These are phyloP conservation scores for Mycena kentingensis DNA, from an alignment of 768 basidiomycete species.

Conservation along the genomic window DNA sequence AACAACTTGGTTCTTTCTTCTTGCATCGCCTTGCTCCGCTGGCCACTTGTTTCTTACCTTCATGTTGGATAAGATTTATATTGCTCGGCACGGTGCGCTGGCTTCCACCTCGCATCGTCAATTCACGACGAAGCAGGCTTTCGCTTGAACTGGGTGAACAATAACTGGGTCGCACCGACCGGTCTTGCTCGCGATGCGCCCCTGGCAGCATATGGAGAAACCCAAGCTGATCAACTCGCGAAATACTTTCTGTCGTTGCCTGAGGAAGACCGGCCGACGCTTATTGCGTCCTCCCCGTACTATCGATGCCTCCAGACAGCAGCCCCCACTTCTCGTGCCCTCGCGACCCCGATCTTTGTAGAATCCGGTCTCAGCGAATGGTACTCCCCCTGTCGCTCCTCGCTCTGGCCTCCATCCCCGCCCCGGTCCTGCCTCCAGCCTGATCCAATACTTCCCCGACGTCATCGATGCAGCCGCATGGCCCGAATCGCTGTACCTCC, in stretches of 20 bases:
- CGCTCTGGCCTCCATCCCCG: slow-evolving; percentile 77
- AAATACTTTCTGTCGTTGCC: slow-evolving; percentile 65
- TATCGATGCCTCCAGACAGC: slow-evolving; percentile 90
- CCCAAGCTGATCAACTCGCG: slow-evolving; percentile 75
- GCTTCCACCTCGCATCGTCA: slow-evolving; percentile 5
- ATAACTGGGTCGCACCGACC: slow-evolving; percentile 53
- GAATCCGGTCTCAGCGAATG: slow-evolving; percentile 87
- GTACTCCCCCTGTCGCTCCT: slow-evolving; percentile 70
- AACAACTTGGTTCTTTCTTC: neutral
- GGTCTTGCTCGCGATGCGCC: slow-evolving; percentile 76
- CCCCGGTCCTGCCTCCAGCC: slow-evolving; percentile 55
- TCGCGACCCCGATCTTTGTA: slow-evolving; percentile 70
- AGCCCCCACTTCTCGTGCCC: slow-evolving; percentile 58
- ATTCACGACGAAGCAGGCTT: slow-evolving; percentile 52
- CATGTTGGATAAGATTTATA: slow-evolving; percentile 67
- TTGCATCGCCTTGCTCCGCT: neutral
- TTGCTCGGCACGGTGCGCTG: slow-evolving; percentile 63
- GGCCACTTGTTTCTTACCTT: slow-evolving; percentile 2
- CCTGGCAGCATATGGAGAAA: slow-evolving; percentile 71
- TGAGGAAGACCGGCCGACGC: slow-evolving; percentile 67
- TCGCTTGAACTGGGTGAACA: slow-evolving; percentile 71
- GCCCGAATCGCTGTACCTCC: slow-evolving; percentile 66
- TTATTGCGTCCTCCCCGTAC: slow-evolving; percentile 83
- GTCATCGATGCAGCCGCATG: slow-evolving; percentile 60
- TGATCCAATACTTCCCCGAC: slow-evolving; percentile 56